phyloP scores from a whole-genome alignment of 352 stramenopile species.

The Globisporangium canariense region DNA sequence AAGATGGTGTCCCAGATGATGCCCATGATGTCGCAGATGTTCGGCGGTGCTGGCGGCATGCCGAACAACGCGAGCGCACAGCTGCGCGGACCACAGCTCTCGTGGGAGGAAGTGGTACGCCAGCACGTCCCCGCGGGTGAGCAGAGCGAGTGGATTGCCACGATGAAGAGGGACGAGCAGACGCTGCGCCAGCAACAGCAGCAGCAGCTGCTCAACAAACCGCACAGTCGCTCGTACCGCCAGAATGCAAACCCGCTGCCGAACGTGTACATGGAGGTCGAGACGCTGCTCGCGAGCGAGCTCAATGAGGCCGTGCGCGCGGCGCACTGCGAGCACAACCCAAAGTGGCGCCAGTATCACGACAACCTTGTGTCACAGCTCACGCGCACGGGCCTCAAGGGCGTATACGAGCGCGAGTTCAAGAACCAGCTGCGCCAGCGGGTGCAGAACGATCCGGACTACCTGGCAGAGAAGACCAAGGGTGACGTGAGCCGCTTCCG shows the following conservation, averaged over 20 bases:
- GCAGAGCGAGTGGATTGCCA: conserved; percentile 61
- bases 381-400: conserved; percentile 38
- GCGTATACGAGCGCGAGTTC: conserved; percentile 55
- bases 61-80: conserved; percentile 15
- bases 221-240: conserved; percentile 64
- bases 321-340: conserved; percentile 51
- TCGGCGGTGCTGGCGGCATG: conserved; percentile 30
- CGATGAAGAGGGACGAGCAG: conserved; percentile 55
- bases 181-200: conserved; percentile 28
- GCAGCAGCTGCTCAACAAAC: conserved; percentile 27
- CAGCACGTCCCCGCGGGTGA: conserved; percentile 54
- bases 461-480: conserved; percentile 25
- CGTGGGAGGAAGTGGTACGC: conserved; percentile 70
- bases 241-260: conserved; percentile 41
- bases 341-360: conserved; percentile 47
- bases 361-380: conserved; percentile 54
- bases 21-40: conserved; percentile 85
- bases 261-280: conserved; percentile 58
- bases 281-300: conserved; percentile 59
- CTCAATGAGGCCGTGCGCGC: conserved; percentile 64
- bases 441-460: conserved; percentile 54
- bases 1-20: conserved; percentile 89
- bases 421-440: conserved; percentile 56
- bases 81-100: conserved; percentile 20
- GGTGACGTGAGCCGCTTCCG: conserved; percentile 36